Evolutionary conservation across 345 rosid genomes (phyloP).

Genomic region (Rubroshorea leprosula): DNA sequence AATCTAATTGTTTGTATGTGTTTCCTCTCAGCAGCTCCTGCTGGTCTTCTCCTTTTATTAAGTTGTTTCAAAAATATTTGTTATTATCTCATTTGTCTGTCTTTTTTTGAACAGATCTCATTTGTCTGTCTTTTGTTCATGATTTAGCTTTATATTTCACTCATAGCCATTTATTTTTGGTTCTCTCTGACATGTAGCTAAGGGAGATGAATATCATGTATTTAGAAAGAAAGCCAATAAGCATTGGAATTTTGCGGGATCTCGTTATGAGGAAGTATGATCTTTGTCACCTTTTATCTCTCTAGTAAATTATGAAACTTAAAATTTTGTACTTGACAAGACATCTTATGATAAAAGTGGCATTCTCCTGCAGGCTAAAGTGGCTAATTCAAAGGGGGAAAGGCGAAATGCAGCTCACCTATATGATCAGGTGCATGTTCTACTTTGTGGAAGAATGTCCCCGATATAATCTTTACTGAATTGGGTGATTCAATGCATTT

Average conservation of each 20-base stretch:
- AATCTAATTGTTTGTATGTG: neutral
- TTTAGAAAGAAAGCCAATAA: constrained; percentile 53
- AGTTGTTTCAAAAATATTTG: neutral
- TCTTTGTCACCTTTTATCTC: neutral
- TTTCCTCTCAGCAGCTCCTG: neutral
- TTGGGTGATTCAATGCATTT: too few species aligned
- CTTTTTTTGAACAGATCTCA: constrained; percentile 5
- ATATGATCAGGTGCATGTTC: constrained; percentile 61
- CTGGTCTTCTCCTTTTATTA: too few species aligned
- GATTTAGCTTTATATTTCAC: neutral
- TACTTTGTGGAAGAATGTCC: neutral
- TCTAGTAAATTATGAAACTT: neutral
- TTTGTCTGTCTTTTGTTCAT: constrained; percentile 12
- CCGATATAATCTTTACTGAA: neutral
- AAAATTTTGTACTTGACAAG: constrained; percentile 1
- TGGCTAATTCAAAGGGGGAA: constrained; percentile 72
- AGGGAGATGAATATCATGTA: constrained; percentile 56
- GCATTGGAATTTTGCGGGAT: constrained; percentile 61
- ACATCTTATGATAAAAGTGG: neutral
- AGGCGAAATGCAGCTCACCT: constrained; percentile 63
- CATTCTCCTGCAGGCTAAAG: constrained; percentile 55
- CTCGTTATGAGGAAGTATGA: constrained; percentile 61
- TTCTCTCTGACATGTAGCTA: constrained; percentile 44
- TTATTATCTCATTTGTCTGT: neutral
- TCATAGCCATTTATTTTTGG: constrained; percentile 7